Evolutionary conservation across 257 asterid species (phyloP).

Genomic region (Solanum chilense): DNA sequence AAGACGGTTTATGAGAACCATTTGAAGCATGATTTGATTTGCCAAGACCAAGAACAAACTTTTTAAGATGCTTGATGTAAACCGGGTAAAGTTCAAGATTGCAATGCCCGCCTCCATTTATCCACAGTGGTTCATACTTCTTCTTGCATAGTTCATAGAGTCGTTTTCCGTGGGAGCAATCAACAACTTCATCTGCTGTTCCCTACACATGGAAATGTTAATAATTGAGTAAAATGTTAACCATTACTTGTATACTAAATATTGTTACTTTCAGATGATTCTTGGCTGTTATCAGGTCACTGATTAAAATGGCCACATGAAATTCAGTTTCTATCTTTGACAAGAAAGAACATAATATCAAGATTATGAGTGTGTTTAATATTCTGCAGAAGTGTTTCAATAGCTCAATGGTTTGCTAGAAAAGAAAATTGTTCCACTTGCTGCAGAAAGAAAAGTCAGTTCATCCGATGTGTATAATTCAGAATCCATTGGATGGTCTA

Average conservation of each 20-base stretch:
- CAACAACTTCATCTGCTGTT: slow-evolving; percentile 90
- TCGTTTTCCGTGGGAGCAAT: slow-evolving; percentile 86
- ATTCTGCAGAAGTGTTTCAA: neutral
- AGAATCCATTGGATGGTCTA: neutral
- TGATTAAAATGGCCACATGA: neutral
- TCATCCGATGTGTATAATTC: neutral
- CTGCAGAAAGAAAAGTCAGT: neutral
- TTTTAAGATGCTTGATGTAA: slow-evolving; percentile 74
- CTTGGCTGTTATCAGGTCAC: neutral
- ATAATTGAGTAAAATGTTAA: neutral
- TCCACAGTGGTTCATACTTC: slow-evolving; percentile 84
- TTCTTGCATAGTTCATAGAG: slow-evolving; percentile 78
- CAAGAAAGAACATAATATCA: neutral
- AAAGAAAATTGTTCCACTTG: neutral
- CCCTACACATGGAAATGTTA: slow-evolving; percentile 32
- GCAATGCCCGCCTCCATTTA: slow-evolving; percentile 95
- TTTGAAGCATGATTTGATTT: slow-evolving; percentile 44
- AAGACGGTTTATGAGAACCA: slow-evolving; percentile 31
- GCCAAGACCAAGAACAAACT: slow-evolving; percentile 66
- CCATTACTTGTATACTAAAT: slow-evolving; percentile 4
- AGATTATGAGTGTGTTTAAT: neutral
- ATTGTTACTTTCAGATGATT: neutral
- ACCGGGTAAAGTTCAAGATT: slow-evolving; percentile 89
- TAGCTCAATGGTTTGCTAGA: neutral
- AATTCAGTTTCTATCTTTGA: neutral